phyloP scores from a whole-genome alignment of 192 early-diverging fungal species.

The Mortierella alpina region DNA sequence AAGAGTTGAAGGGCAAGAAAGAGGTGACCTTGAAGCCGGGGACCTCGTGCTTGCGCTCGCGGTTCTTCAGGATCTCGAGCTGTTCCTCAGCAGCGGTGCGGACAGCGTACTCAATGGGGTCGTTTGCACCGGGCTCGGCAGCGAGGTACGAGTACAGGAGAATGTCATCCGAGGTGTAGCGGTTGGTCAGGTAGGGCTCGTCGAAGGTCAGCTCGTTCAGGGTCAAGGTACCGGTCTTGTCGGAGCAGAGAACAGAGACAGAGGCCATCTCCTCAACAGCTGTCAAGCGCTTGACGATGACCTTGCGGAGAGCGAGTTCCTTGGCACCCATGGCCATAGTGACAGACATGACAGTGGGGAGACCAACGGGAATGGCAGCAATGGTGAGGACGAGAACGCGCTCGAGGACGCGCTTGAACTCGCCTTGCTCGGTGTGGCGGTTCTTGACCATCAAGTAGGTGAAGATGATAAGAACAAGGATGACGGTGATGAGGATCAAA shows the following conservation, averaged over 20 bases:
- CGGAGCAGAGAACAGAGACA: constrained; percentile 86
- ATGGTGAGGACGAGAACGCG: constrained; percentile 83
- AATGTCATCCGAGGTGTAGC: constrained; percentile 79
- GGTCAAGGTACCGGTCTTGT: constrained; percentile 93
- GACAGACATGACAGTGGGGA: constrained; percentile 94
- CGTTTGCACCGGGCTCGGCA: constrained; percentile 90
- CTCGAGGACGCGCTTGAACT: constrained; percentile 60
- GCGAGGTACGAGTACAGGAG: constrained; percentile 85
- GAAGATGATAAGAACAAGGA: constrained; percentile 83
- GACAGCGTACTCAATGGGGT: constrained; percentile 91
- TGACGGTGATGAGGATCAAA: constrained; percentile 83
- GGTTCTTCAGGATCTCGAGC: constrained; percentile 73
- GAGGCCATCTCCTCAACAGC: constrained; percentile 96
- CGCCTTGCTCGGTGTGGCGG: constrained; percentile 29
- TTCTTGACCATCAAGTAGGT: constrained; percentile 70
- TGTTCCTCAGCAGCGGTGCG: constrained; percentile 83
- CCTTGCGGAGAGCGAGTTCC: constrained; percentile 91
- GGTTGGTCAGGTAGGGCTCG: constrained; percentile 79
- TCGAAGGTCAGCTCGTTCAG: constrained; percentile 95
- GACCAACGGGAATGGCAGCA: constrained; percentile 92
- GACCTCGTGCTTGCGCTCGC: constrained; percentile 63
- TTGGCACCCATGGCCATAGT: constrained; percentile 98
- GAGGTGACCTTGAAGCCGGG: constrained; percentile 93
- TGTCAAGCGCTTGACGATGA: constrained; percentile 95
- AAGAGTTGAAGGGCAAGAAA: constrained; percentile 95